phyloP scores from a whole-genome alignment of 2,329 filamentous ascomycete genomes.

The Gliomastix tumulicola region DNA sequence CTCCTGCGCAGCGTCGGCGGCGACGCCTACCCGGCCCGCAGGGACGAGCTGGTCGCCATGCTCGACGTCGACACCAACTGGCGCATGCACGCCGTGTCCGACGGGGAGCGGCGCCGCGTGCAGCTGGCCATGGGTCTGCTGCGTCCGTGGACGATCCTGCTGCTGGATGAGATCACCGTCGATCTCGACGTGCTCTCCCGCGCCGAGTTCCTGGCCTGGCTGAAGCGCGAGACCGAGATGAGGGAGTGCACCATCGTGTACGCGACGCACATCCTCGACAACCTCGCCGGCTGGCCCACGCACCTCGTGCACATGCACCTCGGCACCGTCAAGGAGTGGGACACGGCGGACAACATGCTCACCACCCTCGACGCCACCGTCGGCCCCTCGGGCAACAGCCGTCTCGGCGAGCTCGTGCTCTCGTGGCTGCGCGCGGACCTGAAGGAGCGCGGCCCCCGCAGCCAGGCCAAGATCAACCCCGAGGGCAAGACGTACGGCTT shows the following conservation, averaged over 20 bases:
- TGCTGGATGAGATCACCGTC: constrained; percentile 95
- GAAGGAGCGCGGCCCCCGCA: constrained; percentile 69
- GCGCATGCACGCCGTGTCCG: constrained; percentile 94
- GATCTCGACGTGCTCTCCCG: constrained; percentile 85
- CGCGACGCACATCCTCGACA: constrained; percentile 94
- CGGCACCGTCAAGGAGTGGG: constrained; percentile 83
- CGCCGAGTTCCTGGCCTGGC: constrained; percentile 76
- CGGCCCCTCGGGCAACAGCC: constrained; percentile 61
- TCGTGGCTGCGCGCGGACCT: constrained; percentile 81
- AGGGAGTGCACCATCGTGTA: constrained; percentile 90
- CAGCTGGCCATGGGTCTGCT: constrained; percentile 95
- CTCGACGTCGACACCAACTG: constrained; percentile 87
- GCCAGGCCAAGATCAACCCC: constrained; percentile 41
- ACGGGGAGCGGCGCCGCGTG: constrained; percentile 85
- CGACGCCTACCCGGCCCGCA: constrained; percentile 69
- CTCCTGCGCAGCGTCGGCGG: constrained; percentile 83
- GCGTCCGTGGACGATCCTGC: constrained; percentile 81
- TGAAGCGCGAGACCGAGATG: constrained; percentile 78
- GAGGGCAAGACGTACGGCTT: constrained; percentile 59
- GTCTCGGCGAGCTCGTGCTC: constrained; percentile 80
- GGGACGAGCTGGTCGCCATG: constrained; percentile 81
- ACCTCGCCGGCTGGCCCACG: constrained; percentile 88
- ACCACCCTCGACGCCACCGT: constrained; percentile 33
- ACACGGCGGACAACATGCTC: constrained; percentile 63
- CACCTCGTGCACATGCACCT: constrained; percentile 95